phyloP scores from a whole-genome alignment of 2,329 filamentous ascomycete genomes.

The Aspergillus hiratsukae region DNA sequence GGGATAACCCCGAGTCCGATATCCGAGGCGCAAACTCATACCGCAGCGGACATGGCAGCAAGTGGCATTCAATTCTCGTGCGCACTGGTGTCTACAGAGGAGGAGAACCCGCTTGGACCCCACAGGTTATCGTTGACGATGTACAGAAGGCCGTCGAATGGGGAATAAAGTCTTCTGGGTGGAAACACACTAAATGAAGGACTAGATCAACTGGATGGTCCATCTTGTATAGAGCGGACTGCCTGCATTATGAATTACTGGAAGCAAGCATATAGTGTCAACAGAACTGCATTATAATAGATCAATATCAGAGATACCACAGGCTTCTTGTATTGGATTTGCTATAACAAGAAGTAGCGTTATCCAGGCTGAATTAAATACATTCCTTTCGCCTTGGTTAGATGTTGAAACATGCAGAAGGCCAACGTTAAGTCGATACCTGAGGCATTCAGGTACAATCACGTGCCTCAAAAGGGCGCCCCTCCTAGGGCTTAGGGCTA shows the following conservation, averaged over 20 bases:
- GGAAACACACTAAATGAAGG: conserved; percentile 14
- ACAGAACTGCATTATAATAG: neutral
- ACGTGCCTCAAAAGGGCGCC: conserved; percentile 1
- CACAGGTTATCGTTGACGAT: conserved; percentile 65
- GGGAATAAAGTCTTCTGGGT: conserved; percentile 58
- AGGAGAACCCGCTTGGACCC: conserved; percentile 56
- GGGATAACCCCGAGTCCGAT: conserved; percentile 84
- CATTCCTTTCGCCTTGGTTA: too few species aligned
- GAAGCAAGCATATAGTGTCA: neutral
- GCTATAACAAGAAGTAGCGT: neutral
- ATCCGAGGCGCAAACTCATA: conserved; percentile 83
- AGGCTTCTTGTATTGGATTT: neutral
- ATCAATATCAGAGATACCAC: neutral
- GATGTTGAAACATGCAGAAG: neutral
- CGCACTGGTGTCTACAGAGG: conserved; percentile 71
- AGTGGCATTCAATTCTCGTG: conserved; percentile 74
- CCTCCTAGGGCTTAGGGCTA: conserved; percentile 35
- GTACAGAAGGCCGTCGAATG: conserved; percentile 73
- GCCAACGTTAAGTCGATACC: neutral
- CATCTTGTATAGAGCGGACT: neutral
- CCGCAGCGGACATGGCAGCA: conserved; percentile 59
- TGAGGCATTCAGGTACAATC: neutral
- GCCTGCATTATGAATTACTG: neutral
- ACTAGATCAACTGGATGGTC: neutral
- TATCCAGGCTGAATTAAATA: neutral